A percentile compares a stretch with the other conserved stretches of the same genome.
These are phyloP conservation scores for Monosporozyma aerobia DNA, from an alignment of 805 yeast genomes.

Conservation along the genomic window DNA sequence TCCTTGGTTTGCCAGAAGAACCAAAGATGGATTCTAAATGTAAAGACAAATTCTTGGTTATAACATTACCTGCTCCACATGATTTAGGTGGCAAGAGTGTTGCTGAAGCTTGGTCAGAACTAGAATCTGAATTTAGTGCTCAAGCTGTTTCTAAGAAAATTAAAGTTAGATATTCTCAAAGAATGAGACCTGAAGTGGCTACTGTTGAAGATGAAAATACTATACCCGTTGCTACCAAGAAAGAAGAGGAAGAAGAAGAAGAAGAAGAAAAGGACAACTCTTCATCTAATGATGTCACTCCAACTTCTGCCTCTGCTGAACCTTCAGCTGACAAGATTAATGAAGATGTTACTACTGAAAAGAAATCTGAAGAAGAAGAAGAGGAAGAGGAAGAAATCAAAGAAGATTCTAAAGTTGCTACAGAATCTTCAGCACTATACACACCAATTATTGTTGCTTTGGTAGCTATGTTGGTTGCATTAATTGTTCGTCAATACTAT, in stretches of 20 bases:
- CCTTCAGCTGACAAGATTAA: neutral
- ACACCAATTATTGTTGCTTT: neutral
- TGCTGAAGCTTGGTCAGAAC: conserved; percentile 64
- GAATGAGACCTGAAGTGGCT: conserved; percentile 16
- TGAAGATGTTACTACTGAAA: neutral
- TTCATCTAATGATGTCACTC: conserved; percentile 1
- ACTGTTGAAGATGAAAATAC: neutral
- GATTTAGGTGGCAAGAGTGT: conserved; percentile 48
- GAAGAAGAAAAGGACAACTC: conserved; percentile 2
- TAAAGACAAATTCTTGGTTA: conserved; percentile 86
- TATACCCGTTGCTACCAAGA: neutral
- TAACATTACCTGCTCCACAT: conserved; percentile 67
- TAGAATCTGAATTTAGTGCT: conserved; percentile 50
- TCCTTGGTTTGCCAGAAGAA: conserved; percentile 73
- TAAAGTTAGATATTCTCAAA: conserved; percentile 43
- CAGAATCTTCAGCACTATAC: neutral
- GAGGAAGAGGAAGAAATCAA: neutral
- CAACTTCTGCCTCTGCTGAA: conserved; percentile 2
- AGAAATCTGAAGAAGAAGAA: neutral
- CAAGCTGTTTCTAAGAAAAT: conserved; percentile 55
- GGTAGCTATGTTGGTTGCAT: neutral
- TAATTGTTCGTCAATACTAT: conserved; percentile 1
- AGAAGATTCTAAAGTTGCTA: neutral
- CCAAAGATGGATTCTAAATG: conserved; percentile 68
- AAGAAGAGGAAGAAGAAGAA: conserved; percentile 3